Evolutionary conservation across 169 alveolate genomes (phyloP), one percentile per base, ranked within the genome.

Genomic region (Theileria equi): DNA sequence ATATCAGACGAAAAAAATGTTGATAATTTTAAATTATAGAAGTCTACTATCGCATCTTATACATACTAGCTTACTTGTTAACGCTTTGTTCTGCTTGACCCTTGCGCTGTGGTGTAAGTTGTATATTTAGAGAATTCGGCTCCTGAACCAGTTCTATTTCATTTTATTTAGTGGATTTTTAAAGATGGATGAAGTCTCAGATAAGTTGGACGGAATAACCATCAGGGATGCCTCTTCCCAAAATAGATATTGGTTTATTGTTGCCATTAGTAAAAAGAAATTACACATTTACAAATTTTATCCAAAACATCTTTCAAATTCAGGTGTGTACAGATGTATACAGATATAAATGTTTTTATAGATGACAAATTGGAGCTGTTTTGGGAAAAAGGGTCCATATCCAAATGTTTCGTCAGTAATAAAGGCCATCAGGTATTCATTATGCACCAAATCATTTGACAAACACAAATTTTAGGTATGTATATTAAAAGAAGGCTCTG

Each of bases 211-310:
- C 21, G 54, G 64, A 10, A 52, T 74, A 21, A 63, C 66, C 23
- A 21, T 74, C 49, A 59, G 84, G 31, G 53, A 13, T 4, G 34
- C 40, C 8, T n/a, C 71, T n/a, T 5, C 16, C 13, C 28, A 44
- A 6, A 11, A 13, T 32, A 40, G 60, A 19, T 62, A 74, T 43
- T 74, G 84, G 84, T 65, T 48, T 34, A 44, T 74, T 47, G 66
- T 74, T 10, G 84, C 84, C 6, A 72, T 60, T 50, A 62, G 84
- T 29, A 74, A 74, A 52, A 62, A 52, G 59, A 34, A 50, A 13
- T 11, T 60, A 31, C 78, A 74, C 63, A 23, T 74, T 11, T 64
- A 64, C 58, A 25, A 53, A 29, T 74, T 74, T 25, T 47, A 64
- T 16, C 84, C 84, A 48, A 58, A 44, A 38, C 45, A 66, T 41